Evolutionary conservation across 2,329 filamentous ascomycete species (phyloP).

Genomic region (Exophiala xenobiotica): DNA sequence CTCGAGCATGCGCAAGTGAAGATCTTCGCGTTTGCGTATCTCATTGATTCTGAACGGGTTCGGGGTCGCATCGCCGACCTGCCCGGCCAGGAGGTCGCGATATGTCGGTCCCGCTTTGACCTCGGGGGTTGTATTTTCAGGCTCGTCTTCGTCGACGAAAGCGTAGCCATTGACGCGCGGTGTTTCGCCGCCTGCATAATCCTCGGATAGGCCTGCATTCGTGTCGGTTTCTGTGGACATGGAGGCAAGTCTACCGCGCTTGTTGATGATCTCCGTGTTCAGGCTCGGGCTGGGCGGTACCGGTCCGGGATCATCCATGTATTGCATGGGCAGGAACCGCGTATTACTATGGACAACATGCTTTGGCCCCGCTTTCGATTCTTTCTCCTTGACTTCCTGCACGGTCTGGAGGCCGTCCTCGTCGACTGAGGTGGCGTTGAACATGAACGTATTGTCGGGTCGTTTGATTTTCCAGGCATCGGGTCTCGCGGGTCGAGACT

Average conservation of each 20-base stretch:
- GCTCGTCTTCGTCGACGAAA: constrained; percentile 78
- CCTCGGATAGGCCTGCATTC: constrained; percentile 44
- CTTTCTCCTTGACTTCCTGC: constrained; percentile 65
- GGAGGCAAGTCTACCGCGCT: constrained; percentile 76
- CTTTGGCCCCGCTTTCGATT: constrained; percentile 73
- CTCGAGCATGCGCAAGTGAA: constrained; percentile 87
- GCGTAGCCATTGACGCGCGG: constrained; percentile 90
- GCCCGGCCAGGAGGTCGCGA: constrained; percentile 33
- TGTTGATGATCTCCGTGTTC: constrained; percentile 56
- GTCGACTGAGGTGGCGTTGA: constrained; percentile 51
- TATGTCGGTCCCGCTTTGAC: constrained; percentile 53
- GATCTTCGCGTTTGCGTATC: constrained; percentile 70
- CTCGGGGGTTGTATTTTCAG: constrained; percentile 40
- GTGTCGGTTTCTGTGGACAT: constrained; percentile 59
- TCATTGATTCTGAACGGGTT: constrained; percentile 81
- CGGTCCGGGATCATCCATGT: constrained; percentile 35
- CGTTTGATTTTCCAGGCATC: constrained; percentile 68
- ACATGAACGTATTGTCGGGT: constrained; percentile 86
- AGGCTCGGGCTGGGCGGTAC: constrained; percentile 76
- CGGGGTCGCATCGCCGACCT: constrained; percentile 53
- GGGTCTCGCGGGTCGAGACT: constrained; percentile 71
- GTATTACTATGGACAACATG: constrained; percentile 81
- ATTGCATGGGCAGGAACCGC: constrained; percentile 58
- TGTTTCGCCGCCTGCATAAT: constrained; percentile 69
- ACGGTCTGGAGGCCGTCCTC: constrained; percentile 59